Evolutionary conservation across 192 early-diverging fungal species (phyloP), one percentile per base, ranked within the genome.

Genomic region (Gaertneriomyces sp.): DNA sequence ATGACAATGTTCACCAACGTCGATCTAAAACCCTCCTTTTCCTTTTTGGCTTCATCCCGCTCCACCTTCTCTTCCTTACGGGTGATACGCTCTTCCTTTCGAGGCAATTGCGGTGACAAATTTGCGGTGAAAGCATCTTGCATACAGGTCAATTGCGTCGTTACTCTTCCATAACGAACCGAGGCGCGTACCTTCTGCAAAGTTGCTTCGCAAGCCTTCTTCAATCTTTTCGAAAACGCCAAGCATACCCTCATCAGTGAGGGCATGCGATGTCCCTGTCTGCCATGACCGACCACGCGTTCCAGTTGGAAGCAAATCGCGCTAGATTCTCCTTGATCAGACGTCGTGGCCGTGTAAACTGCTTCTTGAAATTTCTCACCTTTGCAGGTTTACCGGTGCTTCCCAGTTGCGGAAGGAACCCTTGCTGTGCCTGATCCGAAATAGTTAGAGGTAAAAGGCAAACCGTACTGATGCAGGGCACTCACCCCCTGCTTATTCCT

Each of bases 1-100:
- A 85, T 85, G 12, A 85, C 75, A 61, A 85, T 81, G 58, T 83
- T 81, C 16, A 85, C 84, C 42, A 85, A 46, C 4, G 76, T 77
- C 17, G 79, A 85, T 16, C 84, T 60, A 58, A 85, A 85, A n/a
- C 69, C 69, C 49, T 85, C 84, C 40, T 76, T 74, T 61, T 79
- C 83, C 57, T 70, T 75, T 62, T 85, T 85, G 0, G 68, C 19
- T 20, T 40, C 64, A 58, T 9, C 25, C 45, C 12, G 61, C 5
- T 66, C 14, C 9, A 9, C 10, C 59, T 33, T 14, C 42, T 53
- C n/a, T 17, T 11, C 17, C 19, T 25, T 7, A 42, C 38, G n/a
- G 7, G 17, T 44, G n/a, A 40, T 39, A 17, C 59, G 38, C 42
- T 16, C 16, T 50, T 12, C 33, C 42, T 49, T 12, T 17, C 60